Conservation (phyloP, 2,329 filamentous ascomycete species). For the Venturia oleaginea region DNA sequence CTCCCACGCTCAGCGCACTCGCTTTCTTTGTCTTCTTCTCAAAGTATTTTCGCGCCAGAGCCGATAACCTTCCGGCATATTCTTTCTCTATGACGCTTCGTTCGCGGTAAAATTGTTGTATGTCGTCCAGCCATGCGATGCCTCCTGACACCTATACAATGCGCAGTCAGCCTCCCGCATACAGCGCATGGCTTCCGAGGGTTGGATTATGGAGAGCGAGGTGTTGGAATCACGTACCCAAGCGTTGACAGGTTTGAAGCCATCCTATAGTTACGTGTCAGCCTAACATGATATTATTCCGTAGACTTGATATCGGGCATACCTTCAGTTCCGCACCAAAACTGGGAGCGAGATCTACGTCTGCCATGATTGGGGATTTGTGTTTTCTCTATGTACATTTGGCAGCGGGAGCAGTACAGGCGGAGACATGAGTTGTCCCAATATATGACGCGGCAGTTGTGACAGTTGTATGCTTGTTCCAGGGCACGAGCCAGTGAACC, state of each 20-base stretch:
- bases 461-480: constrained; percentile 5
- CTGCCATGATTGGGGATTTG: constrained; percentile 52
- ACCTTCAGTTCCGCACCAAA: constrained; percentile 95
- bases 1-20: constrained; percentile 80
- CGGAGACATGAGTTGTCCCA: constrained; percentile 9
- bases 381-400: neutral
- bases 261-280: constrained; percentile 54
- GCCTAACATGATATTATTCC: neutral
- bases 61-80: constrained; percentile 79
- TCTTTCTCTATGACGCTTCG: constrained; percentile 92
- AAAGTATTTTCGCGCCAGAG: constrained; percentile 89
- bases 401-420: neutral
- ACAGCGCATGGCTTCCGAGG: constrained; percentile 11
- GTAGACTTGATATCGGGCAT: constrained; percentile 18
- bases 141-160: constrained; percentile 59
- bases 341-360: constrained; percentile 71
- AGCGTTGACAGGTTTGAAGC: constrained; percentile 86
- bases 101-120: constrained; percentile 96
- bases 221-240: constrained; percentile 51
- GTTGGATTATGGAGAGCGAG: constrained; percentile 15
- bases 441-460: constrained; percentile 5
- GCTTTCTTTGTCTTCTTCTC: constrained; percentile 93
- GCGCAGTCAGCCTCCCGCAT: neutral
- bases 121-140: constrained; percentile 91
- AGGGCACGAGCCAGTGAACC: neutral